phyloP scores from a whole-genome alignment of 2,329 filamentous ascomycete species.

The Raffaelea deltoideospora region DNA sequence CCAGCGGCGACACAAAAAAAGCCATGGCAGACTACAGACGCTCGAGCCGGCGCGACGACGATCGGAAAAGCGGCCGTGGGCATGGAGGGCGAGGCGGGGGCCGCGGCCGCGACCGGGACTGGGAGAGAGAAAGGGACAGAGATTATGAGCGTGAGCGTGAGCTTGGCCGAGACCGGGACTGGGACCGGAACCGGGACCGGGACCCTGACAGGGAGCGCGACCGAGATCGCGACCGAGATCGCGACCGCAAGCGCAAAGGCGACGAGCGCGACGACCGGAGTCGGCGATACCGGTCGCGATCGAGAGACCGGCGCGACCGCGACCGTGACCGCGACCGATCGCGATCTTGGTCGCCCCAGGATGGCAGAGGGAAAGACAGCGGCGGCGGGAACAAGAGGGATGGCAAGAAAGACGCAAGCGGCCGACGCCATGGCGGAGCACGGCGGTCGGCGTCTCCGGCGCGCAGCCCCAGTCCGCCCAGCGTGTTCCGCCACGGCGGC shows the following conservation, averaged over 20 bases:
- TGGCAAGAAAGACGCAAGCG: not conserved
- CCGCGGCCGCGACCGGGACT: constrained; percentile 2
- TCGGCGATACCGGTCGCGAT: constrained; percentile 5
- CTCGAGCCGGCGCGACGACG: not conserved
- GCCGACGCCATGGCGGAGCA: not conserved
- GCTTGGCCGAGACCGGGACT: constrained; percentile 1
- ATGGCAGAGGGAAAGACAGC: no score
- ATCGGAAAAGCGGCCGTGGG: not conserved
- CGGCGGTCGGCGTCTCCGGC: constrained; percentile 7
- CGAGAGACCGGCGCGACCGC: constrained; percentile 1
- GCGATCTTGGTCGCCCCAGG: not conserved
- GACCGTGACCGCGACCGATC: constrained; percentile 2
- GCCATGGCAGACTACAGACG: not conserved
- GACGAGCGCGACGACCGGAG: constrained; percentile 3
- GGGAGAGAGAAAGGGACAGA: not conserved
- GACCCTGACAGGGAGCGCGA: not conserved
- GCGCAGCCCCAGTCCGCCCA: constrained; percentile 4
- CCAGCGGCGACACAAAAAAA: no score
- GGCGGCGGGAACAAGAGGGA: not conserved
- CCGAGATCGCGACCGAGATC: constrained; percentile 1
- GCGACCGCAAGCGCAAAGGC: constrained; percentile 4
- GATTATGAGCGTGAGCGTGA: not conserved
- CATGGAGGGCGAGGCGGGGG: not conserved
- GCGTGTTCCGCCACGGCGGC: not conserved
- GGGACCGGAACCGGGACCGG: not conserved